Base-by-base conservation (phyloP, 73 alveolate genomes). In the Stentor coeruleus region DNA sequence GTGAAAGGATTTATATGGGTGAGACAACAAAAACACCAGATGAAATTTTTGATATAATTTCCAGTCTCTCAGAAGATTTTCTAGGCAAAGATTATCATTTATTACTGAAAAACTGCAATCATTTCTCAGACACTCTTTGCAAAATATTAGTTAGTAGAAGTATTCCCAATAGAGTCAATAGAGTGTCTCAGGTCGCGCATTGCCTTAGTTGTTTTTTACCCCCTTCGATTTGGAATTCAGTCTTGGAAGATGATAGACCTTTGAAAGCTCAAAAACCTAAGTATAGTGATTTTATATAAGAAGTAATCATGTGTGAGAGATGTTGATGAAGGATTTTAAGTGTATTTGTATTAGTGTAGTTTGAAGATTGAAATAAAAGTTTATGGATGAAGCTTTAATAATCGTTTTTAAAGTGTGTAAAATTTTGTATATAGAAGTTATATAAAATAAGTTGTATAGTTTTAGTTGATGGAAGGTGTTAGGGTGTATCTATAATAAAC, bases 121-220 rank as follows among this genome's bases (percentile, higher is more conserved):
- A 57, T 57, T 57, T 57, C 28, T n/a, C 73, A 20, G 35, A 57
- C 15, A 31, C 73, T 31, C 28, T 57, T 57, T n/a, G 35, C 1
- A 20, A 57, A 20, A 20, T 31, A 20, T 31, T 57, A 31, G 35
- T 57, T n/a, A 57, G 28, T 20, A 57, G 0, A 2, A 0, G 73
- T 20, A 31, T 57, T 2, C 73, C 73, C 15, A 57, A 31, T 0
- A 20, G 28, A 20, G 2, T 57, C 15, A 57, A 57, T 2, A 57
- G 73, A 31, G 35, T 57, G 15, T 57, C 73, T 0, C 35, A 57
- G 35, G 28, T 57, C 35, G 28, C 73, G 1, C 73, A 57, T 57
- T 57, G 73, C 73, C 28, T 57, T n/a, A 57, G 35, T 57, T 57
- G 73, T 31, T 20, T 57, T 57, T 57, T 57, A 31, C 73, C 73